A percentile compares a stretch with the other conserved stretches of the same genome.
Evolutionary conservation across 176 grass and related monocot species (phyloP).

Genomic region (Ensete ventricosum): DNA sequence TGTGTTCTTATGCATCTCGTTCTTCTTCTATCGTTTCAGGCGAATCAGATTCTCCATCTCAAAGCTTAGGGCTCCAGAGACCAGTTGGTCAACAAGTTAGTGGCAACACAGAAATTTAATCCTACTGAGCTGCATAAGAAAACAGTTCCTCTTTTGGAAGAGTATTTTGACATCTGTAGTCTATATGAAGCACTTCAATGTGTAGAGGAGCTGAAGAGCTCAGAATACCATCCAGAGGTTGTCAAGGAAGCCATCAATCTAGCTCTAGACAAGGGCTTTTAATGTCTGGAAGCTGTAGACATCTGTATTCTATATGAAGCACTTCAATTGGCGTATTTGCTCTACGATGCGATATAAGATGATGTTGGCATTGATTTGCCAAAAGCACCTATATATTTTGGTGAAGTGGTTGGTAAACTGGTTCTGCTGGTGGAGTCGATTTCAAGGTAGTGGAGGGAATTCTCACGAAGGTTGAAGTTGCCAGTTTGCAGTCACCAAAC

Average conservation of each 20-base stretch:
- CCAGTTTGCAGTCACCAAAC: background rate
- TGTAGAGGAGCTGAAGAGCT: slow-evolving; percentile 2
- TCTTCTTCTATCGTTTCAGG: background rate
- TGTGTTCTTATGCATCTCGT: background rate
- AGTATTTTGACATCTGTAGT: slow-evolving; percentile 8
- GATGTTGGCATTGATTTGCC: slow-evolving; percentile 10
- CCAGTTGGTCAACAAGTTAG: background rate
- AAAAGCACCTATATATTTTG: slow-evolving; percentile 1
- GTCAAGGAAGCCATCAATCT: slow-evolving; percentile 13
- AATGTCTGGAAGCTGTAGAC: background rate
- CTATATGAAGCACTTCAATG: slow-evolving; percentile 8
- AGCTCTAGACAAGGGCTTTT: slow-evolving; percentile 1
- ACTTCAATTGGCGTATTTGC: background rate
- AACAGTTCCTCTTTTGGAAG: background rate
- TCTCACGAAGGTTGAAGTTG: slow-evolving; percentile 8
- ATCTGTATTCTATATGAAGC: too few relatives aligned
- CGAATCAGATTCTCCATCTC: background rate
- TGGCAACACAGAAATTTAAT: background rate
- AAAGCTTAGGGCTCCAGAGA: background rate
- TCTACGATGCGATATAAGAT: background rate
- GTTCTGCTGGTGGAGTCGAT: background rate
- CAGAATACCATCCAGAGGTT: slow-evolving; percentile 3
- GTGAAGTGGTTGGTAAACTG: slow-evolving; percentile 6
- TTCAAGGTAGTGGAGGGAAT: slow-evolving; percentile 5
- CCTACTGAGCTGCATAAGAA: slow-evolving; percentile 9